phyloP scores from a whole-genome alignment of 305 asterid species.

The Ruellia speciosa region DNA sequence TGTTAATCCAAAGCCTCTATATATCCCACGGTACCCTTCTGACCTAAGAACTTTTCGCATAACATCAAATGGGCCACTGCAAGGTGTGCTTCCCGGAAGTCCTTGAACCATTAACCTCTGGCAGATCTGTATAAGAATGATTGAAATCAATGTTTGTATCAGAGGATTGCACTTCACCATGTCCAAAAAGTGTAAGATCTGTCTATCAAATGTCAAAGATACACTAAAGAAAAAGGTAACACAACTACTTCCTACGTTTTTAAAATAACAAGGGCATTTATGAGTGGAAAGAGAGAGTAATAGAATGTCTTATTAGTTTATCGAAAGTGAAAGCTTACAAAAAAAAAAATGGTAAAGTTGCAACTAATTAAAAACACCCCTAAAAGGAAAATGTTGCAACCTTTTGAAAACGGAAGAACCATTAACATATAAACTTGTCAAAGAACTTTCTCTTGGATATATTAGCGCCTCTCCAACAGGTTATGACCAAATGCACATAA shows the following conservation, averaged over 20 bases:
- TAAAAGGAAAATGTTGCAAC: too few relatives aligned
- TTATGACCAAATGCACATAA: neutral
- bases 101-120: slow-evolving; percentile 96
- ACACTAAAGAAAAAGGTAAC: too few relatives aligned
- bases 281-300: too few relatives aligned
- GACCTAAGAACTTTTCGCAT: slow-evolving; percentile 43
- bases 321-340: too few relatives aligned
- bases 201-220: too few relatives aligned
- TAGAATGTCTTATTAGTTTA: too few relatives aligned
- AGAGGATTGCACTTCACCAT: neutral
- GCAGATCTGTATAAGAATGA: slow-evolving; percentile 39
- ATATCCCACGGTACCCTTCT: slow-evolving; percentile 73
- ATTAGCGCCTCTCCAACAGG: neutral
- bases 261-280: too few relatives aligned
- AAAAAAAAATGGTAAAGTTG: too few relatives aligned
- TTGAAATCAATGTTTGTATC: slow-evolving; percentile 4
- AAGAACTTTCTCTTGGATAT: neutral
- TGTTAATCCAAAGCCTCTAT: slow-evolving; percentile 83
- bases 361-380: too few relatives aligned
- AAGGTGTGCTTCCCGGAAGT: slow-evolving; percentile 57
- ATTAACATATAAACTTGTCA: too few relatives aligned
- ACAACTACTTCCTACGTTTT: too few relatives aligned
- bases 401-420: too few relatives aligned
- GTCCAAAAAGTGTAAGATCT: neutral
- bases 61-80: slow-evolving; percentile 71